These are phyloP conservation scores for Pyrus hybrid DNA, from an alignment of 331 rosid genomes.

Conservation along the genomic window DNA sequence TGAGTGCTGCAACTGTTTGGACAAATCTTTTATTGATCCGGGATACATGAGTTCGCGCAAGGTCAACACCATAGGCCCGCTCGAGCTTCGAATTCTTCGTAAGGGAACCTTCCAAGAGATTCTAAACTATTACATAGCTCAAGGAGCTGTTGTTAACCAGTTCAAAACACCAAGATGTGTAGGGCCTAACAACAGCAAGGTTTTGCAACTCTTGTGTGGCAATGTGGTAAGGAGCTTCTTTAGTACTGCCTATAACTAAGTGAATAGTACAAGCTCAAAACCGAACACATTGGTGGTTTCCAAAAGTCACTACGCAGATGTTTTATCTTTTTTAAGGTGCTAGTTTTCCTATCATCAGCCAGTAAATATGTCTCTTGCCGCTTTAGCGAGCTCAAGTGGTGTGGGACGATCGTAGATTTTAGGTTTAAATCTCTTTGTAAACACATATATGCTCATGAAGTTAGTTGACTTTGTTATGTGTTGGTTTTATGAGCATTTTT, in stretches of 20 bases:
- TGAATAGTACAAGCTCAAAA: not conserved
- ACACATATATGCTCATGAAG: not conserved
- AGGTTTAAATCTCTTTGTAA: not conserved
- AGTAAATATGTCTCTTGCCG: not conserved
- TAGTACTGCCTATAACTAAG: conserved; percentile 50
- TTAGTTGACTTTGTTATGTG: too few species aligned
- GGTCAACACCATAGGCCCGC: conserved; percentile 50
- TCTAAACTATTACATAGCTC: conserved; percentile 51
- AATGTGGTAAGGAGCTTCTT: conserved; percentile 54
- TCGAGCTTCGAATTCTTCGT: conserved; percentile 60
- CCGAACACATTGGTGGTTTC: not conserved
- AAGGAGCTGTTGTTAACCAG: conserved; percentile 65
- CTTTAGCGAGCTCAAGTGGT: not conserved
- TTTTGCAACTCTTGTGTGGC: conserved; percentile 52
- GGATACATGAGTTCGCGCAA: conserved; percentile 73
- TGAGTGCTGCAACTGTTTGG: conserved; percentile 73
- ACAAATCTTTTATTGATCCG: conserved; percentile 55
- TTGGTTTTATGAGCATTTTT: not conserved
- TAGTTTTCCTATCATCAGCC: not conserved
- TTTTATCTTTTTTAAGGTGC: not conserved
- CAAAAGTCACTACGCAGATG: not conserved
- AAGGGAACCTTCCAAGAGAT: conserved; percentile 73
- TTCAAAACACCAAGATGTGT: conserved; percentile 84
- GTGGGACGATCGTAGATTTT: not conserved
- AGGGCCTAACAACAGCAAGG: conserved; percentile 35